Conservation (phyloP, 495 filamentous ascomycete genomes). For the Bacidia rubella region DNA sequence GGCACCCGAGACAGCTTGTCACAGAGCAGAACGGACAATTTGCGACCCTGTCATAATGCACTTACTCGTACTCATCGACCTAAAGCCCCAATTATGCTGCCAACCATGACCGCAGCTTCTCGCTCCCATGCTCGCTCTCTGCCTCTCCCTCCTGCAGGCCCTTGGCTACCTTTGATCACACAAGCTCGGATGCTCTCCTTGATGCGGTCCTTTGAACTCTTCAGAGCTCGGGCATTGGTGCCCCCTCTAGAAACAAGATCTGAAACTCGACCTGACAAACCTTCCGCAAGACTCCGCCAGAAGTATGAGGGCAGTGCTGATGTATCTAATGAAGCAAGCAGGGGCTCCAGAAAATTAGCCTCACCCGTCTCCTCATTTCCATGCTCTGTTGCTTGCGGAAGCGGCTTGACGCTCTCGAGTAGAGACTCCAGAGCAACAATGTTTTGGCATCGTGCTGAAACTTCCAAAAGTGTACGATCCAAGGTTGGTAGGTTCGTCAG, state of each 20-base stretch:
- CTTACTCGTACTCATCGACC: slow-evolving; percentile 24
- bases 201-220: slow-evolving; percentile 59
- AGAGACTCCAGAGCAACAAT: slow-evolving; percentile 75
- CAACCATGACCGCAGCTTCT: slow-evolving; percentile 91
- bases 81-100: slow-evolving; percentile 47
- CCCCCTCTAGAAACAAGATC: slow-evolving; percentile 75
- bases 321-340: slow-evolving; percentile 73
- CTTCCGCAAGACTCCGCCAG: slow-evolving; percentile 75
- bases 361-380: slow-evolving; percentile 4
- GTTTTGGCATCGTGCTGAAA: slow-evolving; percentile 76
- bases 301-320: slow-evolving; percentile 78
- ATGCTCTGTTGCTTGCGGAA: slow-evolving; percentile 29
- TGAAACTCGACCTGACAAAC: slow-evolving; percentile 60
- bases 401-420: slow-evolving; percentile 51
- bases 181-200: slow-evolving; percentile 68
- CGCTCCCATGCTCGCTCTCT: slow-evolving; percentile 58
- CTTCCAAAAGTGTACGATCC: slow-evolving; percentile 68
- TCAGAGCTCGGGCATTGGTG: slow-evolving; percentile 66
- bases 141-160: slow-evolving; percentile 38
- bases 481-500: slow-evolving; percentile 70
- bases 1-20: background rate
- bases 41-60: background rate
- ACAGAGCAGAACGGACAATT: background rate
- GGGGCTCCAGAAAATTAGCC: slow-evolving; percentile 53
- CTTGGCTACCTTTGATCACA: slow-evolving; percentile 57